phyloP scores from a whole-genome alignment of 441 rosid species.

The Euphorbia celastroides region DNA sequence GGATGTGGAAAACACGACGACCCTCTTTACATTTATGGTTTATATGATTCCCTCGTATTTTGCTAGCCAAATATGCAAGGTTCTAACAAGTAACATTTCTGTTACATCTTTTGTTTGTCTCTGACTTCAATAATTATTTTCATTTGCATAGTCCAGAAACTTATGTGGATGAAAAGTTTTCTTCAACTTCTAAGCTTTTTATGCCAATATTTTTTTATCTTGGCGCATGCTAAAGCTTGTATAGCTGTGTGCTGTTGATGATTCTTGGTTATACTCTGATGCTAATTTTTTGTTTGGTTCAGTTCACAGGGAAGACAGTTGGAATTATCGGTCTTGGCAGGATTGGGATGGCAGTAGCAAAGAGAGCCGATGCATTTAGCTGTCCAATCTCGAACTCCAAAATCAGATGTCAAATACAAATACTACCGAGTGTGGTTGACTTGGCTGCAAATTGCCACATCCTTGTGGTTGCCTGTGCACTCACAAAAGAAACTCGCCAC shows the following conservation, averaged over 20 bases:
- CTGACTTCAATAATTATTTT: not conserved
- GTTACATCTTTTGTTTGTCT: not conserved
- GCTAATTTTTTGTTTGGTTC: slow-evolving; percentile 9
- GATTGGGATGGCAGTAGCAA: slow-evolving; percentile 61
- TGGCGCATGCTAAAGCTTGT: not conserved
- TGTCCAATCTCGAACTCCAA: slow-evolving; percentile 52
- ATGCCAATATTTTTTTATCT: not conserved
- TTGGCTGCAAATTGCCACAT: slow-evolving; percentile 58
- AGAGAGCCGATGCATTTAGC: slow-evolving; percentile 64
- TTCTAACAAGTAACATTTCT: too few relatives aligned
- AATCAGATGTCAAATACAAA: slow-evolving; percentile 35
- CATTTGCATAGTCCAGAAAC: not conserved
- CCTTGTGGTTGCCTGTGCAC: slow-evolving; percentile 53
- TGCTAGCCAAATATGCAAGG: too few relatives aligned
- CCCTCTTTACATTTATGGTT: not conserved
- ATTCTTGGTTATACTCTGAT: not conserved
- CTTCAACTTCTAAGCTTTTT: not conserved
- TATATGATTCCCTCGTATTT: not conserved
- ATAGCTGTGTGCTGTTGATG: not conserved
- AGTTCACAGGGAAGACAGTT: slow-evolving; percentile 61
- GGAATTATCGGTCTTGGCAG: slow-evolving; percentile 70
- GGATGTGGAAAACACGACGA: too few relatives aligned
- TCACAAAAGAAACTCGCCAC: slow-evolving; percentile 48
- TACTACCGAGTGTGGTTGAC: slow-evolving; percentile 42
- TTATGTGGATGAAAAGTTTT: not conserved